A percentile compares a stretch with the other conserved stretches of the same genome.
Conservation (phyloP, 257 asterid species). For the Solanum neorickii region DNA sequence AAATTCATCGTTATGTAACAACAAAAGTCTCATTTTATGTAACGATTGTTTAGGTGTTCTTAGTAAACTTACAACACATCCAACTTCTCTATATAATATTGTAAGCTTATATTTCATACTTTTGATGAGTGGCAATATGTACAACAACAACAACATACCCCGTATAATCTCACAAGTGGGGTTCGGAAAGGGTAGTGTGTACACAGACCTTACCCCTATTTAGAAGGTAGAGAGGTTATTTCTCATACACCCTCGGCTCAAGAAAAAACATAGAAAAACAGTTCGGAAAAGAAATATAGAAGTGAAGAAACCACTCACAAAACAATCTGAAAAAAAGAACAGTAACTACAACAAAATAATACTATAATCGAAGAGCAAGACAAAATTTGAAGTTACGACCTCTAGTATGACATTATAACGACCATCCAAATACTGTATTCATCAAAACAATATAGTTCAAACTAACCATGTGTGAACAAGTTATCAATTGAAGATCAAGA, state of each 20-base stretch:
- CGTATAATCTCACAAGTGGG: background rate
- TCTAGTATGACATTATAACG: background rate
- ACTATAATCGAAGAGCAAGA: background rate
- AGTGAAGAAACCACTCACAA: background rate
- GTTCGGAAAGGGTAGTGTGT: background rate
- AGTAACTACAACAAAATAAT: background rate
- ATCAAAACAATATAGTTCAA: background rate
- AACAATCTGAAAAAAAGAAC: background rate
- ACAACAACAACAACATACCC: background rate
- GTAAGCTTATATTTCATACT: background rate
- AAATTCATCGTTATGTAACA: background rate
- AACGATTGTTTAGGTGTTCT: background rate
- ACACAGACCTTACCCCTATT: background rate
- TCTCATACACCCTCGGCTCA: background rate
- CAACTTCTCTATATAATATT: background rate
- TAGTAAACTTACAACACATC: background rate
- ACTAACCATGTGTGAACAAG: background rate
- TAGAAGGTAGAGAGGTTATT: background rate
- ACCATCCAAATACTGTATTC: background rate
- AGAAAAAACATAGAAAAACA: background rate
- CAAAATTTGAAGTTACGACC: background rate
- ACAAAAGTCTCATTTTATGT: background rate
- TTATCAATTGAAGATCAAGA: too few species aligned
- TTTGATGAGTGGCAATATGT: background rate
- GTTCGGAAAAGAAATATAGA: background rate